Evolutionary conservation across 23 red algal genomes (phyloP).

Genomic region (Gracilaria gracilis): DNA sequence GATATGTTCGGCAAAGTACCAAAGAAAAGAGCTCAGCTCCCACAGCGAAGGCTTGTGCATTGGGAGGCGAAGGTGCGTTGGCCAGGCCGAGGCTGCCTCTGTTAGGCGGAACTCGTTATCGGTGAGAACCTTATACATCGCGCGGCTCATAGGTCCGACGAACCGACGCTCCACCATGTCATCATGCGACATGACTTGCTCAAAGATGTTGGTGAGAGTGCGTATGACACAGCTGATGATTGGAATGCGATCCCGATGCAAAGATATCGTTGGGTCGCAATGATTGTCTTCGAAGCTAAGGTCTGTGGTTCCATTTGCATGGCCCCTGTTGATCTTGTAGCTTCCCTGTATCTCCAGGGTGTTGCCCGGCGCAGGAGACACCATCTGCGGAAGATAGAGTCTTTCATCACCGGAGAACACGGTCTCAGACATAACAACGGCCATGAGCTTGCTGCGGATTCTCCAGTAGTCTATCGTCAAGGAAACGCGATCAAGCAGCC

Average conservation of each 20-base stretch:
- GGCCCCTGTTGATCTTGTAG: background rate
- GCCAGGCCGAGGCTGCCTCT: background rate
- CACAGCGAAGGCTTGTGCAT: conserved; percentile 18
- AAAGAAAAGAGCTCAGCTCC: conserved; percentile 1
- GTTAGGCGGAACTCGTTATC: conserved; percentile 16
- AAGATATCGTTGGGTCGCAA: background rate
- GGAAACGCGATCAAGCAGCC: background rate
- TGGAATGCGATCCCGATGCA: background rate
- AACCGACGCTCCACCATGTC: conserved; percentile 26
- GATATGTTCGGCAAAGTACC: conserved; percentile 36
- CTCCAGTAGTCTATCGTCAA: background rate
- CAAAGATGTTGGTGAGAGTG: conserved; percentile 17
- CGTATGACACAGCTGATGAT: conserved; percentile 29
- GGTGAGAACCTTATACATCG: conserved; percentile 17
- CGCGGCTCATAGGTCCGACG: conserved; percentile 49
- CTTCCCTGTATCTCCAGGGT: background rate
- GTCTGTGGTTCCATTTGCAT: background rate
- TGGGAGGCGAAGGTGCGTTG: conserved; percentile 19
- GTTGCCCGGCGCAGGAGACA: no score
- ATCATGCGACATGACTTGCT: conserved; percentile 32
- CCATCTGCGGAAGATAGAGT: background rate
- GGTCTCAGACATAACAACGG: background rate
- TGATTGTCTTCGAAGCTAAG: background rate
- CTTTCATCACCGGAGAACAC: background rate
- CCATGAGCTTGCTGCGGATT: background rate